Conservation (phyloP, 1,284 basidiomycete genomes). For the Leccinum huronense region DNA sequence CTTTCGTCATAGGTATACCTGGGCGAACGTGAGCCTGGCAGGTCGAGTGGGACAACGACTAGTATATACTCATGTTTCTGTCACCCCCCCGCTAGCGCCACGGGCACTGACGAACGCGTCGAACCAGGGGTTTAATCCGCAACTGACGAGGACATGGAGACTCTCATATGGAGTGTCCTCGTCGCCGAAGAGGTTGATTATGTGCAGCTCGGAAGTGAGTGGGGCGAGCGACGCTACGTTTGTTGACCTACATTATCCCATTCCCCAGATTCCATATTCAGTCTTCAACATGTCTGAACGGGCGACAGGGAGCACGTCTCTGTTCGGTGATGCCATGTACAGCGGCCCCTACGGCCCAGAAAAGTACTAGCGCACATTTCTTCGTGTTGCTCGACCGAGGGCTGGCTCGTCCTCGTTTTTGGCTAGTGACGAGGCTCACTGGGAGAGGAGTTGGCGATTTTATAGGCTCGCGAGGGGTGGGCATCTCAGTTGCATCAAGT, state of each 20-base stretch:
- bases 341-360: too few relatives aligned
- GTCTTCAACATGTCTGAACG: too few relatives aligned
- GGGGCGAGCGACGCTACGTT: conserved; percentile 49
- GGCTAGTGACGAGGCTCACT: conserved; percentile 50
- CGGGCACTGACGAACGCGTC: conserved; percentile 89
- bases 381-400: conserved; percentile 89
- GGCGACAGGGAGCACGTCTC: too few relatives aligned
- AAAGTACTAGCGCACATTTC: too few relatives aligned
- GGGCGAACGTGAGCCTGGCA: too few relatives aligned
- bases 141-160: conserved; percentile 94
- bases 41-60: not conserved
- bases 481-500: conserved; percentile 21
- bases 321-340: too few relatives aligned
- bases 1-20: too few relatives aligned
- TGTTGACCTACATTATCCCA: too few relatives aligned
- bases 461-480: conserved; percentile 41
- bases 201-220: conserved; percentile 84
- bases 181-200: conserved; percentile 90
- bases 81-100: conserved; percentile 71
- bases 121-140: conserved; percentile 97
- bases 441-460: conserved; percentile 63
- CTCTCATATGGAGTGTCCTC: conserved; percentile 94
- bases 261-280: too few relatives aligned
- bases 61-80: conserved; percentile 75
- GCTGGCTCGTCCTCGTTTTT: conserved; percentile 48